These are phyloP conservation scores for Sporisorium sorghi DNA, from an alignment of 1,284 basidiomycete genomes.

Conservation along the genomic window DNA sequence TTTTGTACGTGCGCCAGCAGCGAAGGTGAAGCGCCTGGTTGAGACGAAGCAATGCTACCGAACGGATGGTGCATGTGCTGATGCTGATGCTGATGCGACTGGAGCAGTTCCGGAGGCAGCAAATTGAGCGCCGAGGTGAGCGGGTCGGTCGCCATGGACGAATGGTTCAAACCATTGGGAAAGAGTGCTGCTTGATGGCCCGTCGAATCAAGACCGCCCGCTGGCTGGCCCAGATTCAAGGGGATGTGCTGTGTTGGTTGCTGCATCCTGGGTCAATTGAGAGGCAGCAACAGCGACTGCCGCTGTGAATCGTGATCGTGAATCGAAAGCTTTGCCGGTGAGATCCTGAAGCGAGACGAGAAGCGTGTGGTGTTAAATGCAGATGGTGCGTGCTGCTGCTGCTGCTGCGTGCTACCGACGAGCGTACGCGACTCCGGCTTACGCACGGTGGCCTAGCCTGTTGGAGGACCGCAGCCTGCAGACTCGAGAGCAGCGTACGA, in stretches of 20 bases:
- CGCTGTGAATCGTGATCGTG: background rate
- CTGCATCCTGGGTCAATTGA: conserved; percentile 24
- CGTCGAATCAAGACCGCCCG: conserved; percentile 13
- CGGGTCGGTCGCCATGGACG: conserved; percentile 21
- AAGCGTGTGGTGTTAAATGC: background rate
- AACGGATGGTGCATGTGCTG: conserved; percentile 31
- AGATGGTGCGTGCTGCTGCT: conserved; percentile 4
- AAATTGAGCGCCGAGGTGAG: conserved; percentile 37
- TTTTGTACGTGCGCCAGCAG: conserved; percentile 32
- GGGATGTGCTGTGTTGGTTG: conserved; percentile 32
- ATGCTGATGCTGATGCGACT: conserved; percentile 31
- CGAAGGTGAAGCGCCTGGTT: conserved; percentile 16
- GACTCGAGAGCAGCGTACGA: conserved; percentile 26
- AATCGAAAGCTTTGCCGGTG: background rate
- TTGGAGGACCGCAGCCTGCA: conserved; percentile 28
- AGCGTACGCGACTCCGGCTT: conserved; percentile 33
- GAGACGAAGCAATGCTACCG: conserved; percentile 34
- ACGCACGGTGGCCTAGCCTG: conserved; percentile 36
- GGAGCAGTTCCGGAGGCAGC: conserved; percentile 32
- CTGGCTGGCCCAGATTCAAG: conserved; percentile 29
- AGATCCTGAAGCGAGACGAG: too few species aligned
- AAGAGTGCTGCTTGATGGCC: conserved; percentile 28
- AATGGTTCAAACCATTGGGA: conserved; percentile 22
- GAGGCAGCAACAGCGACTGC: background rate
- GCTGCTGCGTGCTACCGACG: conserved; percentile 16